Evolutionary conservation across 495 filamentous ascomycete genomes (phyloP).

Genomic region (Penicillium roqueforti): DNA sequence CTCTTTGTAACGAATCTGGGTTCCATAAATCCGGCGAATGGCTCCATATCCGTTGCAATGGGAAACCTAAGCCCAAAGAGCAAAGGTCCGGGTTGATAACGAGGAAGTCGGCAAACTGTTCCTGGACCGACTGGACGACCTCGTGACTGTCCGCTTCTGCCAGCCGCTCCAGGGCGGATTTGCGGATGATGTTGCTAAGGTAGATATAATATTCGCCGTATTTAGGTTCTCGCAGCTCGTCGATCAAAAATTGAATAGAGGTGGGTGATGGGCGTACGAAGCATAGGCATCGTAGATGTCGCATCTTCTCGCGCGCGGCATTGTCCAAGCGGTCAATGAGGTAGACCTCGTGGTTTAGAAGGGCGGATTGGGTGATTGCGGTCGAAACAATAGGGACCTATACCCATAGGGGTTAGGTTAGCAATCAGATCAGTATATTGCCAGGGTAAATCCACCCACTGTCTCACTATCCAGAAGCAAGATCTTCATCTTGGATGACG

Average conservation of each 20-base stretch:
- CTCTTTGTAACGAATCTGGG: conserved; percentile 73
- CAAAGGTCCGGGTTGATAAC: conserved; percentile 94
- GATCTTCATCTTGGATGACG: conserved; percentile 97
- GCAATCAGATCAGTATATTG: conserved; percentile 3
- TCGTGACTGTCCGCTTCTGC: conserved; percentile 98
- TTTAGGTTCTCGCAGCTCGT: conserved; percentile 92
- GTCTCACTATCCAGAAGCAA: conserved; percentile 92
- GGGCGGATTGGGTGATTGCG: conserved; percentile 88
- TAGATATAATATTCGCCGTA: conserved; percentile 98
- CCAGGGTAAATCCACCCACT: conserved; percentile 47
- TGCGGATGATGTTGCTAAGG: conserved; percentile 95
- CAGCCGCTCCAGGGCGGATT: conserved; percentile 89
- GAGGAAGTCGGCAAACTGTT: conserved; percentile 92
- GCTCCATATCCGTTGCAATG: conserved; percentile 70
- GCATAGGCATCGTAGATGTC: conserved; percentile 88
- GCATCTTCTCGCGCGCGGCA: conserved; percentile 89
- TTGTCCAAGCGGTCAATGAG: conserved; percentile 96
- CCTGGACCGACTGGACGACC: conserved; percentile 86
- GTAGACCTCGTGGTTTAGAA: conserved; percentile 97
- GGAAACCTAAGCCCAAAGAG: conserved; percentile 70
- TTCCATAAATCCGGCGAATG: conserved; percentile 84
- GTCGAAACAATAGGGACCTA: conserved; percentile 87
- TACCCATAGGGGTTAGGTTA: conserved; percentile 21
- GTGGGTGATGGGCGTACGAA: conserved; percentile 89
- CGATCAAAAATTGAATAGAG: conserved; percentile 88